Base-by-base conservation (phyloP, 129 eudicot species). In the Tagetes patula region DNA sequence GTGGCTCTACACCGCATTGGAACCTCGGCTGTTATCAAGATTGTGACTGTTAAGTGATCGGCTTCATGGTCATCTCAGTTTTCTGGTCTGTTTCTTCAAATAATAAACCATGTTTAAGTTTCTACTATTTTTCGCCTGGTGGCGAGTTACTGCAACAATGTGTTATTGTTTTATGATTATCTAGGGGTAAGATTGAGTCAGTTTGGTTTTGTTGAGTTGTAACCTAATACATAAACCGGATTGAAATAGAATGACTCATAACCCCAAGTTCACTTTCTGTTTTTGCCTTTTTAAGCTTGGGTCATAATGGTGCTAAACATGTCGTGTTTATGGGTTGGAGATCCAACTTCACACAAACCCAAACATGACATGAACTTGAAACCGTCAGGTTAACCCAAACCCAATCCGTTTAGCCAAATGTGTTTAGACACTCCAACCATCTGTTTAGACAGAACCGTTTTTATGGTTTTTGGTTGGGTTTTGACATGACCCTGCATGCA, bases 1-100 rank as follows among this genome's bases (percentile, higher is more conserved):
- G 83, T 80, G 70, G 83, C 83, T 58, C 55, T 80, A 20, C 83
- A 80, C 65, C 83, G 83, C 20, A 71, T 80, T 30, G 83, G 83
- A 41, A 59, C 75, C 32, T 71, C 83, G 3, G 74, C 83, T 11
- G 33, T 80, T n/a, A 80, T 80, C 79, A 80, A 80, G 83, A 80
- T 80, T 43, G 71, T 80, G 58, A 74, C 37, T 3, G 80, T 80
- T 49, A 80, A 80, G 83, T 79, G 77, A 77, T 38, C 6, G 7
- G 69, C 5, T 27, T 30, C 63, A 12, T 30, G 11, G 0, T 65
- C 69, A 31, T 50, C 47, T 5, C 9, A 38, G 34, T 33, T 71
- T 56, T 34, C 41, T 3, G 52, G 67, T 54, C 4, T 13, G 41
- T 79, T 66, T 34, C 33, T 49, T 65, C 34, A 46, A 71, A 39